phyloP scores from a whole-genome alignment of 495 filamentous ascomycete genomes.

The Usnea hakonensis region DNA sequence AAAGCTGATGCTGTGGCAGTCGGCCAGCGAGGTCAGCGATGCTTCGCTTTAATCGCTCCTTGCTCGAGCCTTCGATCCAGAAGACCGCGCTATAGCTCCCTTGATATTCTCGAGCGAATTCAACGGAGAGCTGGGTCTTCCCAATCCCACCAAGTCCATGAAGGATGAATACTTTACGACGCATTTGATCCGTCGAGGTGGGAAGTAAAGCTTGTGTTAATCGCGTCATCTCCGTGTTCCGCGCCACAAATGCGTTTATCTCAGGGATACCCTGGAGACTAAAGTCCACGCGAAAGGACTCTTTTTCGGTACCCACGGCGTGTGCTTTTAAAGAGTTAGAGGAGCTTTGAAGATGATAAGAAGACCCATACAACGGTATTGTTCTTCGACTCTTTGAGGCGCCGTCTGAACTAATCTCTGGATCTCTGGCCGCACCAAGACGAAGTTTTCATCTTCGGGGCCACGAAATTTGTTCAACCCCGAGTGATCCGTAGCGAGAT shows the following conservation, averaged over 20 bases:
- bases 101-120: slow-evolving; percentile 22
- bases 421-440: background rate
- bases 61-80: slow-evolving; percentile 22
- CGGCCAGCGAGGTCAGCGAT: slow-evolving; percentile 17
- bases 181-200: background rate
- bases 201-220: slow-evolving; percentile 4
- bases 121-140: slow-evolving; percentile 29
- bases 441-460: background rate
- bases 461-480: background rate
- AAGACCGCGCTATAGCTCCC: slow-evolving; percentile 22
- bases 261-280: background rate
- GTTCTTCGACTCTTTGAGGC: background rate
- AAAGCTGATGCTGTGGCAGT: slow-evolving; percentile 16
- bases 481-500: background rate
- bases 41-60: slow-evolving; percentile 21
- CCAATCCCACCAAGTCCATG: slow-evolving; percentile 37
- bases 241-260: slow-evolving; percentile 1
- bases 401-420: background rate
- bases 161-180: slow-evolving; percentile 20
- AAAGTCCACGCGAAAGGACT: slow-evolving; percentile 1
- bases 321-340: background rate
- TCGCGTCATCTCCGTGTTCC: background rate
- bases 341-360: background rate
- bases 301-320: background rate
- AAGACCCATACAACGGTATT: background rate